These are phyloP conservation scores for Mediolabrus comicus DNA, from an alignment of 108 stramenopile species.

Conservation along the genomic window DNA sequence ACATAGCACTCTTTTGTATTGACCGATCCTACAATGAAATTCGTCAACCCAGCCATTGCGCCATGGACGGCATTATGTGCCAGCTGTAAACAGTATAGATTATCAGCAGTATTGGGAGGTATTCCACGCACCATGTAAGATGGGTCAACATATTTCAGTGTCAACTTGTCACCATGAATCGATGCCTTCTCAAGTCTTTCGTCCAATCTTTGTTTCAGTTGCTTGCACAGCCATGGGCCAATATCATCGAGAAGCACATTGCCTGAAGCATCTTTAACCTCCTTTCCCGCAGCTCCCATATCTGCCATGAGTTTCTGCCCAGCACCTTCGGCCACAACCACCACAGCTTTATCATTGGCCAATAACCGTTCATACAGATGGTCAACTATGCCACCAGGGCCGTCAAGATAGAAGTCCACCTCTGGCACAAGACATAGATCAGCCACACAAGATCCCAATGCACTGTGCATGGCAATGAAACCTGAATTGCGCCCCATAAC, in stretches of 20 bases:
- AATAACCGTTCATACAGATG: conserved; percentile 55
- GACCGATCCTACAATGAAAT: conserved; percentile 76
- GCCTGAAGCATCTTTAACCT: conserved; percentile 61
- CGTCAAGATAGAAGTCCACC: conserved; percentile 82
- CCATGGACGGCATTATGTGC: conserved; percentile 92
- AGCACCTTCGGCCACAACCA: conserved; percentile 81
- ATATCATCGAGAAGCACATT: conserved; percentile 64
- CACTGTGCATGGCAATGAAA: conserved; percentile 78
- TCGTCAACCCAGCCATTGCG: conserved; percentile 89
- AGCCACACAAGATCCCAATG: conserved; percentile 82
- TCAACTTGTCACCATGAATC: conserved; percentile 37
- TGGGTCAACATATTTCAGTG: conserved; percentile 87
- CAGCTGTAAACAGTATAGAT: conserved; percentile 86
- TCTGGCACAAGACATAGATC: conserved; percentile 89
- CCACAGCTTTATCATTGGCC: conserved; percentile 67
- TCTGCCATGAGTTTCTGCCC: conserved; percentile 60
- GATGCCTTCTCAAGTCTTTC: conserved; percentile 19
- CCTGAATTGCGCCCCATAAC: conserved; percentile 85
- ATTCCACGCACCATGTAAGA: conserved; percentile 89
- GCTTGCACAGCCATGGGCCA: conserved; percentile 50
- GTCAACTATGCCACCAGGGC: conserved; percentile 70
- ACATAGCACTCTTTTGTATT: conserved; percentile 73
- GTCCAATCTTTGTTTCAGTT: conserved; percentile 44
- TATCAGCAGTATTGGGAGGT: conserved; percentile 82
- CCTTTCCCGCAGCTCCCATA: conserved; percentile 37